Conservation (phyloP, 2,329 filamentous ascomycete genomes). For the Cercospora sesami region DNA sequence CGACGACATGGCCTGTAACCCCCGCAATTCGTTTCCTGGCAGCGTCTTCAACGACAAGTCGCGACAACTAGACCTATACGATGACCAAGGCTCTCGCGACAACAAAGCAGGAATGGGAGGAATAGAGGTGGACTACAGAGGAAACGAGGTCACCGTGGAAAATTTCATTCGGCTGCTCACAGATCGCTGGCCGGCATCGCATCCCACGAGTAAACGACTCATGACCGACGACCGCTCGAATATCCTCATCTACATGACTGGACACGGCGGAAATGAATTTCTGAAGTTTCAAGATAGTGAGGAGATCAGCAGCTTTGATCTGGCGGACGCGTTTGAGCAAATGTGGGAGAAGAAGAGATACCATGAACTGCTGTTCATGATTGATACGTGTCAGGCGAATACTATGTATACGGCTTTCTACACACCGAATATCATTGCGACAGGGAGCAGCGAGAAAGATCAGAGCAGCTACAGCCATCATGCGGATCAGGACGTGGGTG, state of each 20-base stretch:
- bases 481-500: slow-evolving; percentile 95
- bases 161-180: slow-evolving; percentile 96
- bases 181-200: slow-evolving; percentile 89
- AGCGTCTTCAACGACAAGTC: slow-evolving; percentile 99
- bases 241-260: slow-evolving; percentile 98
- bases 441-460: slow-evolving; percentile 92
- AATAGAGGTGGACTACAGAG: slow-evolving; percentile 96
- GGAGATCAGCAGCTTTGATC: slow-evolving; percentile 92
- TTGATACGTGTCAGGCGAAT: slow-evolving; percentile 98
- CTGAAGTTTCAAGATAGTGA: slow-evolving; percentile 98
- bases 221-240: slow-evolving; percentile 95
- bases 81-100: slow-evolving; percentile 56
- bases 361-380: slow-evolving; percentile 98
- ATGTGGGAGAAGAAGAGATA: slow-evolving; percentile 99
- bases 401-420: slow-evolving; percentile 99
- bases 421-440: slow-evolving; percentile 96
- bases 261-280: slow-evolving; percentile 96
- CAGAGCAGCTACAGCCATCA: slow-evolving; percentile 97
- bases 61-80: slow-evolving; percentile 91
- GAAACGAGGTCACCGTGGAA: slow-evolving; percentile 98
- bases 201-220: slow-evolving; percentile 89
- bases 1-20: slow-evolving; percentile 99
- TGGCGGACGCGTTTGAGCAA: slow-evolving; percentile 96
- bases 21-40: slow-evolving; percentile 94
- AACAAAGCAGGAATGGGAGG: slow-evolving; percentile 38